phyloP scores from a whole-genome alignment of 306 rosid genomes.

The Fragaria ananassa region DNA sequence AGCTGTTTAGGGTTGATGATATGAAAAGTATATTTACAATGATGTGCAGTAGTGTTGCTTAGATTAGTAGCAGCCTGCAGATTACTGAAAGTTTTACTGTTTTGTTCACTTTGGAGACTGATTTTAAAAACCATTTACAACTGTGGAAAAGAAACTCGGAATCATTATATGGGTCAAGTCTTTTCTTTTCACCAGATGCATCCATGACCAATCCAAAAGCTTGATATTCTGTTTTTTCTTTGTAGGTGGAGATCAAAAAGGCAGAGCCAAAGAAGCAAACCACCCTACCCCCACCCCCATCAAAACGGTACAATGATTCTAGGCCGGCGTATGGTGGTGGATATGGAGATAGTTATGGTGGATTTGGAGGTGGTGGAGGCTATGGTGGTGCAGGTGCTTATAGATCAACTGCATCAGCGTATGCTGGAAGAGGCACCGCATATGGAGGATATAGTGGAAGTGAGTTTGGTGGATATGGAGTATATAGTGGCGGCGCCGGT shows the following conservation, averaged over 20 bases:
- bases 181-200: not conserved
- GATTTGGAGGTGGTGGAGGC: conserved; percentile 60
- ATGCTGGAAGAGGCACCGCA: conserved; percentile 51
- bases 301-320: conserved; percentile 76
- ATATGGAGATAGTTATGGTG: conserved; percentile 76
- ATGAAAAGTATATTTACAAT: not conserved
- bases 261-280: conserved; percentile 97
- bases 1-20: not conserved
- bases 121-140: not conserved
- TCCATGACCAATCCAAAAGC: not conserved
- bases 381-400: conserved; percentile 61
- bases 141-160: not conserved
- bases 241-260: conserved; percentile 93
- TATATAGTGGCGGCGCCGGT: conserved; percentile 39
- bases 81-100: not conserved
- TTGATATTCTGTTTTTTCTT: conserved; percentile 21
- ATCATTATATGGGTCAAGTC: not conserved
- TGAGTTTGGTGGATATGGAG: conserved; percentile 87
- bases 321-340: conserved; percentile 70
- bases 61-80: not conserved
- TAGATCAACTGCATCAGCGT: conserved; percentile 53
- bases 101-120: not conserved
- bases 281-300: conserved; percentile 64
- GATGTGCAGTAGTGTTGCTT: not conserved
- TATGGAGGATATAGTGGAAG: conserved; percentile 69